Evolutionary conservation across 106 monocot genomes (phyloP).

Genomic region (Apostasia shenzhenica): DNA sequence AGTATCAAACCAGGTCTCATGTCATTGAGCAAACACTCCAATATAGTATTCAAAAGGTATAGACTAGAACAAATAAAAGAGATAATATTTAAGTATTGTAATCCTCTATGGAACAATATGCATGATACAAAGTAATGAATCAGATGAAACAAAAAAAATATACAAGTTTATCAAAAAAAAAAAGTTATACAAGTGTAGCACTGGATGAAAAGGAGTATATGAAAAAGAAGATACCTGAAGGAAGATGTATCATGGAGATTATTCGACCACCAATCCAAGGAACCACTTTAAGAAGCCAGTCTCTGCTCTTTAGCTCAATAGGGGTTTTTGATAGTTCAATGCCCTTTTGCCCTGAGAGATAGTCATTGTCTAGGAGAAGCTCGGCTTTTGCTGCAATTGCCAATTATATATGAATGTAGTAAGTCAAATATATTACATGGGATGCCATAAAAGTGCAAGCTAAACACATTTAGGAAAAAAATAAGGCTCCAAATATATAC

Average conservation of each 20-base stretch:
- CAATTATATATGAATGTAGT: background rate
- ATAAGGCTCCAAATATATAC: background rate
- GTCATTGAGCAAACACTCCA: no score
- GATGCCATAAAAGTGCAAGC: background rate
- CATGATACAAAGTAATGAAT: no score
- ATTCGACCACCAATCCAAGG: slow-evolving; percentile 94
- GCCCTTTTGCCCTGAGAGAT: slow-evolving; percentile 34
- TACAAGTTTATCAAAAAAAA: background rate
- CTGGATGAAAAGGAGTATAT: no score
- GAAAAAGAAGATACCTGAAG: slow-evolving; percentile 49
- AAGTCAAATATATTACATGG: background rate
- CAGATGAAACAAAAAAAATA: background rate
- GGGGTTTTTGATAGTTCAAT: slow-evolving; percentile 58
- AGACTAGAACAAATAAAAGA: no score
- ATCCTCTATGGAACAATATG: no score
- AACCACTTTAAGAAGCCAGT: slow-evolving; percentile 75
- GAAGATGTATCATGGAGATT: slow-evolving; percentile 84
- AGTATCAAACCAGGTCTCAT: no score
- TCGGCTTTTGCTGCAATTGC: slow-evolving; percentile 49
- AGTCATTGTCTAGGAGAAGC: slow-evolving; percentile 48
- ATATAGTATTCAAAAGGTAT: no score
- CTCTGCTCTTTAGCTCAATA: slow-evolving; percentile 70
- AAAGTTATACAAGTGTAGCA: no score
- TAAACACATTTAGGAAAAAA: background rate
- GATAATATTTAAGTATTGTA: no score